phyloP scores from a whole-genome alignment of 805 yeast species.

The Saccharomycodes ludwigii region DNA sequence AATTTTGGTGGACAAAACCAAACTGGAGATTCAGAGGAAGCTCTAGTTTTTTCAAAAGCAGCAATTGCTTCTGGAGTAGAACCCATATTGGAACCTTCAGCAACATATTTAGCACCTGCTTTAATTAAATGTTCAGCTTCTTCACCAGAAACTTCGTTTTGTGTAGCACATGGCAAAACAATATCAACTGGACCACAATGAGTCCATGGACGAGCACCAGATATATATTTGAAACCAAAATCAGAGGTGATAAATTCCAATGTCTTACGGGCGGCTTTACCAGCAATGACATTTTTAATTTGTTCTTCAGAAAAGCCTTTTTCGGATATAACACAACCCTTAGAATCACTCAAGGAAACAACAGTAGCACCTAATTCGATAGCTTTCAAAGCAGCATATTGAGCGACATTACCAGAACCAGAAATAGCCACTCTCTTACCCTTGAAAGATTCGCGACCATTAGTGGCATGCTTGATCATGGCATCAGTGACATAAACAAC shows the following conservation, averaged over 20 bases:
- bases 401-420: constrained; percentile 99
- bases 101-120: constrained; percentile 84
- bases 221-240: constrained; percentile 60
- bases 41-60: constrained; percentile 79
- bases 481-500: constrained; percentile 92
- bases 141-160: constrained; percentile 92
- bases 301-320: constrained; percentile 79
- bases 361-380: constrained; percentile 95
- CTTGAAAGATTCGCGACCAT: constrained; percentile 77
- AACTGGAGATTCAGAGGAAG: constrained; percentile 39
- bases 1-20: constrained; percentile 99
- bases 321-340: constrained; percentile 73
- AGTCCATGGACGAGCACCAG: constrained; percentile 95
- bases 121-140: constrained; percentile 92
- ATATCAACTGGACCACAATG: constrained; percentile 85
- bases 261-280: constrained; percentile 67
- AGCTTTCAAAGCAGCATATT: constrained; percentile 94
- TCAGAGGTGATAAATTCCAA: constrained; percentile 61
- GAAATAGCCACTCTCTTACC: constrained; percentile 95
- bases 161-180: constrained; percentile 97
- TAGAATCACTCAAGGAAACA: constrained; percentile 88
- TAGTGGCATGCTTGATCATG: constrained; percentile 88
- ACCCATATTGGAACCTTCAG: constrained; percentile 99
- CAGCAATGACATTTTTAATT: constrained; percentile 59
- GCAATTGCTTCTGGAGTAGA: constrained; percentile 95